A percentile compares a stretch with the other conserved stretches of the same genome.
Conservation (phyloP, 129 eudicot genomes). For the Rutidosis leptorrhynchoides region DNA sequence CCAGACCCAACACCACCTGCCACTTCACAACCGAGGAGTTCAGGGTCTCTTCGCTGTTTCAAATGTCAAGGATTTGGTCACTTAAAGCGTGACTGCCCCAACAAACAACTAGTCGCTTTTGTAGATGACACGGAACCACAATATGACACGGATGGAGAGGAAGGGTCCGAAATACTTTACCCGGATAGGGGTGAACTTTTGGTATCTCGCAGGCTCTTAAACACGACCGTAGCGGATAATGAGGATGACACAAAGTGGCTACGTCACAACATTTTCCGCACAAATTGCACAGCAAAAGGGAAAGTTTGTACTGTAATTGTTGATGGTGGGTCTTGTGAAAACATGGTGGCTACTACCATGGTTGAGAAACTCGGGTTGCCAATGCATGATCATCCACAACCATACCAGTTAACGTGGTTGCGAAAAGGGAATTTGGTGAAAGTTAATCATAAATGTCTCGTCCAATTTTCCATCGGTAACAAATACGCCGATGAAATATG, state of each 20-base stretch:
- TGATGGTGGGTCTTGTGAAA: neutral
- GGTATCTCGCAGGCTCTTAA: neutral
- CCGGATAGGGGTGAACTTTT: neutral
- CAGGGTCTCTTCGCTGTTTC: neutral
- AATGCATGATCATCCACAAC: neutral
- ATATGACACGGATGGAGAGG: neutral
- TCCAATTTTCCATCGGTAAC: neutral
- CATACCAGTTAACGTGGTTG: neutral
- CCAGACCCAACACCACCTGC: neutral
- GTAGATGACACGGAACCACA: neutral
- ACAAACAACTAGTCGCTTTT: conserved; percentile 2
- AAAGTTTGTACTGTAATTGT: too few species aligned
- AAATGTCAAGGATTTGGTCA: conserved; percentile 10
- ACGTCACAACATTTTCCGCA: neutral
- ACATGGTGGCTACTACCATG: neutral
- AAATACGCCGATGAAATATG: neutral
- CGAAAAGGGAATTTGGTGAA: neutral
- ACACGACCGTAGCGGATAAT: neutral
- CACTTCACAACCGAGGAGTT: neutral
- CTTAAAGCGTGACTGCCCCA: conserved; percentile 8
- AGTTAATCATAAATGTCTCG: neutral
- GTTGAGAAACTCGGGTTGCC: neutral
- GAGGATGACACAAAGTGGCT: neutral
- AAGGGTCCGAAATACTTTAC: neutral
- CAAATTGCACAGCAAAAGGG: too few species aligned